Evolutionary conservation across 192 early-diverging fungal species (phyloP).

Genomic region (Lobosporangium transversale): DNA sequence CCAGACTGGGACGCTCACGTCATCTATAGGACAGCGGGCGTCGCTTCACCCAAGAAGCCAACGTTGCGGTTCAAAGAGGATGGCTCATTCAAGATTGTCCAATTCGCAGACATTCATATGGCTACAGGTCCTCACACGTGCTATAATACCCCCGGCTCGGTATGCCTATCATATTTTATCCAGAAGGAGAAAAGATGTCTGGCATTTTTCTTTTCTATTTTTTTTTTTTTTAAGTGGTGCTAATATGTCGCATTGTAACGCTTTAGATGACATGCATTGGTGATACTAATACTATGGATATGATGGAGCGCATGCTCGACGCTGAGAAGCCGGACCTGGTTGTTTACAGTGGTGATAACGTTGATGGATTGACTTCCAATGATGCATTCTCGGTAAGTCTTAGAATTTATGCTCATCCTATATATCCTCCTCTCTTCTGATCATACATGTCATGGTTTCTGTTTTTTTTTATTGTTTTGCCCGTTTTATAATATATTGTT

Average conservation of each 20-base stretch:
- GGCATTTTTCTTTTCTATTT: neutral
- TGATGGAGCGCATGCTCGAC: conserved; percentile 55
- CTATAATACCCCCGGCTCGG: conserved; percentile 34
- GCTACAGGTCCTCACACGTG: conserved; percentile 55
- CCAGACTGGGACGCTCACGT: conserved; percentile 44
- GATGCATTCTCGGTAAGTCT: conserved; percentile 45
- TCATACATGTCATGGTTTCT: neutral
- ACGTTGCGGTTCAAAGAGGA: conserved; percentile 47
- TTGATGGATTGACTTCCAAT: conserved; percentile 48
- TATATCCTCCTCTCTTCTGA: too few species aligned
- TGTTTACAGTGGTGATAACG: conserved; percentile 58
- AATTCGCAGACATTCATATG: conserved; percentile 60
- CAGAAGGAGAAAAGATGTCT: too few species aligned
- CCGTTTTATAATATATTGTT: neutral
- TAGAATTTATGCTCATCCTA: too few species aligned
- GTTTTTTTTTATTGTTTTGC: neutral
- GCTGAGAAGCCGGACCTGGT: conserved; percentile 57
- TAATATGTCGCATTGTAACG: neutral
- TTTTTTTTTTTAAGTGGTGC: neutral
- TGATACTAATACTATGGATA: conserved; percentile 49
- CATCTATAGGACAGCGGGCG: conserved; percentile 20
- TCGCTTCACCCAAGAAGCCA: conserved; percentile 13
- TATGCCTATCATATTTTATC: too few species aligned
- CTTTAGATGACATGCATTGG: conserved; percentile 53
- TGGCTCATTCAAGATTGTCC: conserved; percentile 59